Base-by-base conservation (phyloP, 768 basidiomycete species). In the Psilocybe azurescens region DNA sequence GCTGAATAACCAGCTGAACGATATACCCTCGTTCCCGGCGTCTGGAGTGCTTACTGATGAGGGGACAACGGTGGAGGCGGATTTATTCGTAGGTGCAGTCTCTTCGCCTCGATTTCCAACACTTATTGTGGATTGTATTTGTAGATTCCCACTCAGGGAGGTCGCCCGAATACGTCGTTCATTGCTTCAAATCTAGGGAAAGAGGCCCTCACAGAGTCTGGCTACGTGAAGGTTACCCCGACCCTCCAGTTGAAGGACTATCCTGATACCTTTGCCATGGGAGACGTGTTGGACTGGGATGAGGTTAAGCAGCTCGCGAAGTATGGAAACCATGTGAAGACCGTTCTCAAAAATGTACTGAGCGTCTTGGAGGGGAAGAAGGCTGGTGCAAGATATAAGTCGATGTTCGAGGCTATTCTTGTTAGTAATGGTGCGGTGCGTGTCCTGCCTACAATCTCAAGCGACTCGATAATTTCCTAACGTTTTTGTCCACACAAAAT, bases 291-390 rank as follows among this genome's bases (percentile, higher is more conserved):
- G 61, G 85, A 88, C 39, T 86, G 82, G 77, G 57, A 73, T 0
- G 89, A 91, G 70, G 84, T 89, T 72, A 90, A 90, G 67, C 88
- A 81, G 53, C 69, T 73, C 2, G 73, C 61, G 11, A 90, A 90
- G 68, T 75, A 75, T 0, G 38, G 48, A 0, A 68, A 64, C 3
- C 90, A 91, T 62, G 79, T 74, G 0, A 60, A 66, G 7, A 62
- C 89, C 48, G 75, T 86, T n/a, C 77, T 76, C 1, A 73, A 77
- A 32, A 91, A 92, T 59, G 71, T 89, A 8, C 32, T 86, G 1
- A 71, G 73, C 29, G 68, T 83, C 50, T 71, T 88, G 18, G 69
- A 67, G 13, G 24, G 11, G 11, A 61, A 61, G 57, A 69, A 60
- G 24, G 66, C 64, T 6, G 59, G 70, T 61, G 77, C 75, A 41